A percentile compares a stretch with the other conserved stretches of the same genome.
phyloP scores from a whole-genome alignment of 2,329 filamentous ascomycete species.

The Nigrospora osmanthi region DNA sequence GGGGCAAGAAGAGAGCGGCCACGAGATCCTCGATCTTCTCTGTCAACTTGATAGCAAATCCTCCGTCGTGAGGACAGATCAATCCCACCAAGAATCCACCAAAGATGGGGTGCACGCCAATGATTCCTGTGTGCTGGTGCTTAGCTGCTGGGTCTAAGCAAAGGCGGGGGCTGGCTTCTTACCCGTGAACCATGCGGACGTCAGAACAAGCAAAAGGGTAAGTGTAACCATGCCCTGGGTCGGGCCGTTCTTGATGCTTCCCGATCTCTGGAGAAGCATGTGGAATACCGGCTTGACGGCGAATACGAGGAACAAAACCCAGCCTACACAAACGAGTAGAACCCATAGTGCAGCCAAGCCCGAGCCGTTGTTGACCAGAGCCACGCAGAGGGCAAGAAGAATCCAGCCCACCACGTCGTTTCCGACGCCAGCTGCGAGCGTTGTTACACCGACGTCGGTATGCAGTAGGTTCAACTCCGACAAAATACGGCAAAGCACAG shows the following conservation, averaged over 20 bases:
- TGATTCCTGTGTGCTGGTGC: conserved; percentile 66
- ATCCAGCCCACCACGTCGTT: conserved; percentile 94
- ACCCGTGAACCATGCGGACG: conserved; percentile 51
- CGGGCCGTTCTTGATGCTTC: conserved; percentile 79
- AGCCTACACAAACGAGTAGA: conserved; percentile 67
- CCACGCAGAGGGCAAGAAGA: conserved; percentile 84
- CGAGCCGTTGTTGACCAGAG: conserved; percentile 79
- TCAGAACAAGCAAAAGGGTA: conserved; percentile 73
- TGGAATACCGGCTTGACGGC: conserved; percentile 67
- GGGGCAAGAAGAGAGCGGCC: conserved; percentile 71
- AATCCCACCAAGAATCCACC: conserved; percentile 84
- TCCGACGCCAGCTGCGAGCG: conserved; percentile 82
- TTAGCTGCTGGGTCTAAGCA: conserved; percentile 1
- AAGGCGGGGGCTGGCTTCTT: conserved; percentile 5
- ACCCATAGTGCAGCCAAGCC: conserved; percentile 82
- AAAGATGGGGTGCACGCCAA: conserved; percentile 92
- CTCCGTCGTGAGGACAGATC: conserved; percentile 83
- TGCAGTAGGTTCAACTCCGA: conserved; percentile 81
- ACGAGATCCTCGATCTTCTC: conserved; percentile 94
- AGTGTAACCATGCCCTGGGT: conserved; percentile 77
- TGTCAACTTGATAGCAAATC: conserved; percentile 83
- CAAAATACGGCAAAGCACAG: conserved; percentile 87
- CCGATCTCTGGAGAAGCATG: conserved; percentile 64
- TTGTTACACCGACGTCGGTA: conserved; percentile 82
- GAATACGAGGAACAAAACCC: conserved; percentile 67